These are phyloP conservation scores for Nitzschia sp. DNA, from an alignment of 108 stramenopile species.

Conservation along the genomic window DNA sequence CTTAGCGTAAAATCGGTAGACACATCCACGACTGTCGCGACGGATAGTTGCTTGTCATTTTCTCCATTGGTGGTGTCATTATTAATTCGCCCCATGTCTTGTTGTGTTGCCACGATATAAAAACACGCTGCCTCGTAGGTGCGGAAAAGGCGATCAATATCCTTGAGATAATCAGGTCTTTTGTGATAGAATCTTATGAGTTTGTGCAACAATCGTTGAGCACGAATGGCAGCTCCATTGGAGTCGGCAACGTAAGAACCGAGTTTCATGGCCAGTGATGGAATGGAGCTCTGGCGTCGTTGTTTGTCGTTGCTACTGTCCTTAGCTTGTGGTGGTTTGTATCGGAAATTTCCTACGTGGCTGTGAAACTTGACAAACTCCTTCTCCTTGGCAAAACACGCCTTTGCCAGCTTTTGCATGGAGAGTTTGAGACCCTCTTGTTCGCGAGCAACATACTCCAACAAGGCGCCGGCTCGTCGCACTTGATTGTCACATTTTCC, in stretches of 20 bases:
- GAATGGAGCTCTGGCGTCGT: constrained; percentile 18
- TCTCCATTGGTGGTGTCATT: not conserved
- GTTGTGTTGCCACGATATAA: constrained; percentile 42
- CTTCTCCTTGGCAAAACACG: constrained; percentile 31
- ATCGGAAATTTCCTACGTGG: constrained; percentile 36
- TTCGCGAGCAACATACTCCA: constrained; percentile 41
- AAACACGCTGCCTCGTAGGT: constrained; percentile 74
- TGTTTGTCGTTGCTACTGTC: not conserved
- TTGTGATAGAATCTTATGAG: not conserved
- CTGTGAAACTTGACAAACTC: constrained; percentile 35
- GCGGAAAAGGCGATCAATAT: constrained; percentile 34
- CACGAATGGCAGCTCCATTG: constrained; percentile 25
- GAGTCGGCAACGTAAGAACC: constrained; percentile 39
- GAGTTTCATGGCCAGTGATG: constrained; percentile 36
- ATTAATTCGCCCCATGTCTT: not conserved
- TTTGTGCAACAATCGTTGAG: constrained; percentile 27
- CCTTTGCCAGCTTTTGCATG: constrained; percentile 31
- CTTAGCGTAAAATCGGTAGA: constrained; percentile 13
- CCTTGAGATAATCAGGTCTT: constrained; percentile 25
- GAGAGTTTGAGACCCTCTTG: constrained; percentile 13
- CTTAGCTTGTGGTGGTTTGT: not conserved
- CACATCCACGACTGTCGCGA: constrained; percentile 6
- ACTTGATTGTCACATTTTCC: constrained; percentile 36
- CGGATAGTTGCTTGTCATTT: constrained; percentile 1
- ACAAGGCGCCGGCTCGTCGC: constrained; percentile 35